Evolutionary conservation across 345 rosid species (phyloP), one percentile per base, ranked within the genome.

Genomic region (Populus nigra): DNA sequence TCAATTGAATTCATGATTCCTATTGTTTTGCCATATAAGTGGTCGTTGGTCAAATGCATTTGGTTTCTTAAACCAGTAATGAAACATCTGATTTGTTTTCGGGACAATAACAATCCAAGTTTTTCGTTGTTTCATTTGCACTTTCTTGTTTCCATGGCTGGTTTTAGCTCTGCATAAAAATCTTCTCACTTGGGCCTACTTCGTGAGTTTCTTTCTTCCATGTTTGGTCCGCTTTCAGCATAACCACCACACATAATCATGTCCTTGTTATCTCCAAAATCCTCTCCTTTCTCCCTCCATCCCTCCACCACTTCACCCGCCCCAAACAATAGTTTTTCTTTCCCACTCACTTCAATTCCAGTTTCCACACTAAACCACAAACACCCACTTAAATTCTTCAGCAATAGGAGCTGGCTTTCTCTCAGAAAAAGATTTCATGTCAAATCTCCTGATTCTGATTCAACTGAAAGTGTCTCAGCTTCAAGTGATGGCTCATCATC

Each of bases 391-490:
- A 50, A n/a, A 25, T 70, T 33, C 18, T 72, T 69, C 33, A 23
- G 77, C 73, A 75, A 70, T 20, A 31, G 69, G 50, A 80, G 16
- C n/a, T 57, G 86, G 86, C 83, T 85, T 71, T 41, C 68, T 47
- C 38, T 47, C 73, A 81, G 75, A 74, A 55, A 33, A 71, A 82
- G 82, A 75, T 7, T 82, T 49, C 69, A 39, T 65, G 83, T 81
- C 49, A 85, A 88, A 73, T 76, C 87, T 25, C 75, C 82, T 43
- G 80, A 76, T 12, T 62, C 76, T 43, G 87, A 85, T 38, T 3
- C 78, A 73, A 39, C 35, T 27, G 47, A 16, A 68, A 35, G 39
- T 3, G 39, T 31, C 71, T 20, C 43, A 1, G 47, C 7, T 16
- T 12, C 25, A 38, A 38, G 50, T n/a, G 50, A 73, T 33, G 76